Percentiles rank a stretch among this genome's conserved stretches.
phyloP scores from a whole-genome alignment of 192 early-diverging fungal species.

The Backusella parvicylindrica region DNA sequence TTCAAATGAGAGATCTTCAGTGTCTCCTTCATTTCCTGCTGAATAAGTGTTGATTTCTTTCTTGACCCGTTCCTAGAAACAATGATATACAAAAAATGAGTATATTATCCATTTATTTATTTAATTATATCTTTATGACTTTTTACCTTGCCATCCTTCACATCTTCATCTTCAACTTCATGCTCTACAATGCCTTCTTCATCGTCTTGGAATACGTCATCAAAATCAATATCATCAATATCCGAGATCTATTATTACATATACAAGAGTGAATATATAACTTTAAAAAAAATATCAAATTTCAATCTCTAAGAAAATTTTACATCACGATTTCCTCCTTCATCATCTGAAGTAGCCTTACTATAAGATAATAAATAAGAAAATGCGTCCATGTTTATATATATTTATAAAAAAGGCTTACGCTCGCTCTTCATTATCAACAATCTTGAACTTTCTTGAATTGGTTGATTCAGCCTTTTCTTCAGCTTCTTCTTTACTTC shows the following conservation, averaged over 20 bases:
- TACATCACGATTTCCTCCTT: not conserved
- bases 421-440: slow-evolving; percentile 39
- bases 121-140: not conserved
- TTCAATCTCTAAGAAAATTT: not conserved
- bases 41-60: slow-evolving; percentile 39
- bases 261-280: not conserved
- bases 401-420: slow-evolving; percentile 15
- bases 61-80: slow-evolving; percentile 32
- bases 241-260: slow-evolving; percentile 34
- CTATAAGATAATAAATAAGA: not conserved
- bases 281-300: not conserved
- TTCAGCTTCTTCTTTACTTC: slow-evolving; percentile 37
- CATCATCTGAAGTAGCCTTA: slow-evolving; percentile 10
- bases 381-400: not conserved
- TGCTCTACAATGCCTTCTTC: slow-evolving; percentile 71
- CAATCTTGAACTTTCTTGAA: slow-evolving; percentile 26
- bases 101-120: not conserved
- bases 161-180: slow-evolving; percentile 65
- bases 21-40: slow-evolving; percentile 28
- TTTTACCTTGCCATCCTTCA: slow-evolving; percentile 47
- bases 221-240: slow-evolving; percentile 74
- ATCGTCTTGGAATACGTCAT: slow-evolving; percentile 80
- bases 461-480: slow-evolving; percentile 15
- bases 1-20: slow-evolving; percentile 38
- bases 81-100: not conserved